Percentiles rank a stretch among this genome's conserved stretches.
phyloP scores from a whole-genome alignment of 345 rosid species.

The Eutrema japonicum region DNA sequence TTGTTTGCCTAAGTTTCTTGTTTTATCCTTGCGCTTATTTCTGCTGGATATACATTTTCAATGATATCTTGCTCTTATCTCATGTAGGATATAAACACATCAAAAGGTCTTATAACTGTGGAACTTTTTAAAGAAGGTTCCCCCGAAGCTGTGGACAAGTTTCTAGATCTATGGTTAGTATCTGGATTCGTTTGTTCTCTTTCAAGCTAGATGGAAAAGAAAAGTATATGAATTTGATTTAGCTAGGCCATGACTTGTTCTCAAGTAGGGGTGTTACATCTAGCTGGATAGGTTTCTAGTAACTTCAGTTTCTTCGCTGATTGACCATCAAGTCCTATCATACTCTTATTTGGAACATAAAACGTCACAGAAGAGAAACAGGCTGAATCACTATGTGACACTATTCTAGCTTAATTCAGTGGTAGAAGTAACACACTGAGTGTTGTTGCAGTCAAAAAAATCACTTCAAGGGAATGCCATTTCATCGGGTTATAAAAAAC shows the following conservation, averaged over 20 bases:
- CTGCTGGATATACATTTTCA: background rate
- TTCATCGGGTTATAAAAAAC: constrained; percentile 80
- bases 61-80: constrained; percentile 13
- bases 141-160: constrained; percentile 77
- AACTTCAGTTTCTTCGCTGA: constrained; percentile 7
- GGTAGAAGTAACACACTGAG: background rate
- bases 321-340: background rate
- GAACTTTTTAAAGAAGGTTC: constrained; percentile 77
- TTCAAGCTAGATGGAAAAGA: constrained; percentile 4
- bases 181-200: background rate
- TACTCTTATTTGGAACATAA: background rate
- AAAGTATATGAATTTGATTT: constrained; percentile 3
- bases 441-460: constrained; percentile 72
- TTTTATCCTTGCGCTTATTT: background rate
- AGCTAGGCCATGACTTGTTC: constrained; percentile 14
- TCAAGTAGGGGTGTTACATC: constrained; percentile 5
- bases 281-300: background rate
- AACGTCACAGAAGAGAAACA: constrained; percentile 1
- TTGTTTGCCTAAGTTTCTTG: background rate
- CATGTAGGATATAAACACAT: constrained; percentile 71
- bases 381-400: background rate
- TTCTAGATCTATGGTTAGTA: constrained; percentile 73
- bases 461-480: constrained; percentile 81
- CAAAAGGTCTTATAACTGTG: constrained; percentile 68
- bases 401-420: constrained; percentile 6